These are phyloP conservation scores for Pyrenochaeta sp. DNA, from an alignment of 2,329 filamentous ascomycete genomes.

Conservation along the genomic window DNA sequence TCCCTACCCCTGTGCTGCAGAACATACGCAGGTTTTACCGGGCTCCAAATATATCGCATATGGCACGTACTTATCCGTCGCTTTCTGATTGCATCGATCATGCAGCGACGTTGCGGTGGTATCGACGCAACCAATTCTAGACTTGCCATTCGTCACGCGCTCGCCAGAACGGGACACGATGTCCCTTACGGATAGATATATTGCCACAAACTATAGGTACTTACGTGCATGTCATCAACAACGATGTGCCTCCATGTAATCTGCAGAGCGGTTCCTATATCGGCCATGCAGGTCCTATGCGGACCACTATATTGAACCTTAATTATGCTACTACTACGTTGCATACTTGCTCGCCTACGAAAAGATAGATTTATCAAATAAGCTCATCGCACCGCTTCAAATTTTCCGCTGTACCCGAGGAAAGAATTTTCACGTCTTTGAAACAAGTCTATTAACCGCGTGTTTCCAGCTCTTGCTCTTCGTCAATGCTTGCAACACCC, in stretches of 20 bases:
- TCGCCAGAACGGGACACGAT: background rate
- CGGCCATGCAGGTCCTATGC: background rate
- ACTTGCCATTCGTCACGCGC: background rate
- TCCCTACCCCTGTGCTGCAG: conserved; percentile 6
- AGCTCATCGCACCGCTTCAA: background rate
- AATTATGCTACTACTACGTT: background rate
- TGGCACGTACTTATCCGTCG: conserved; percentile 1
- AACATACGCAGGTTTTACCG: conserved; percentile 4
- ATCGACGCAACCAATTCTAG: background rate
- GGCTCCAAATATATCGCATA: background rate
- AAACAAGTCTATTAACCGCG: no score
- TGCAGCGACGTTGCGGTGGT: background rate
- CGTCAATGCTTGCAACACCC: no score
- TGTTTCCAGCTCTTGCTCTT: no score
- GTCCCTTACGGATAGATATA: background rate
- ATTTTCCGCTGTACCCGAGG: no score
- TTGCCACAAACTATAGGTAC: background rate
- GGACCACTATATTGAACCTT: background rate
- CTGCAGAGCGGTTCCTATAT: background rate
- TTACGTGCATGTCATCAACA: background rate
- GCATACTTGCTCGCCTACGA: background rate
- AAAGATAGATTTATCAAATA: background rate
- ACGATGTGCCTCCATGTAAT: background rate
- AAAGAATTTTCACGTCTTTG: no score
- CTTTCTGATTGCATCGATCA: background rate